Base-by-base conservation (phyloP, 192 early-diverging fungal species). In the Radiomyces spectabilis region DNA sequence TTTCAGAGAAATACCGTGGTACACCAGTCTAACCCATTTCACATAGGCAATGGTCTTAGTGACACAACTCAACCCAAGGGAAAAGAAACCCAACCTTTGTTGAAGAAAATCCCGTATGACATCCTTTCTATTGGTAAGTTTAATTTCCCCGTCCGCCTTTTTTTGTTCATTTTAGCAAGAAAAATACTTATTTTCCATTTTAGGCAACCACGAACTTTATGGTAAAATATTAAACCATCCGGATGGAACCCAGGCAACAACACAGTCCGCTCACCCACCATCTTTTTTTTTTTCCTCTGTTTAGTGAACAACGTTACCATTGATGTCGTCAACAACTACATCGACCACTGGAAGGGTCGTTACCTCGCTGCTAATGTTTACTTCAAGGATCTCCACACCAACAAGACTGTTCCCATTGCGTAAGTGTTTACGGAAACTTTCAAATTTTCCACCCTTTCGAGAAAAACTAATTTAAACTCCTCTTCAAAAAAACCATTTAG, bases 351-450 rank as follows among this genome's bases (percentile, higher is more conserved):
- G 65, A 68, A 51, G n/a, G 32, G 54, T 16, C 54, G 59, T 34
- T 62, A 51, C 21, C 25, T 67, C 42, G 62, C 69, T 49, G 45
- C 48, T 13, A 71, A 71, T 50, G 53, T 60, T 12, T 70, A 53
- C 57, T 53, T 53, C 30, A 53, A 41, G 27, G 66, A 68, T 57
- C 33, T 56, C 19, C 34, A 37, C 34, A 62, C 50, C 41, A 73
- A 70, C 51, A 65, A 75, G 57, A 70, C 69, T 24, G 59, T 68
- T 22, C 75, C 68, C 16, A 69, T 74, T 29, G 71, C 65, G 44
- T 60, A 58, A 32, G 38, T n/a, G n/a, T n/a, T n/a, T n/a, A n/a
- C n/a, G n/a, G n/a, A n/a, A n/a, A n/a, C n/a, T n/a, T n/a, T n/a
- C n/a, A n/a, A n/a, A n/a, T n/a, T n/a, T n/a, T n/a, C n/a, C n/a